phyloP scores from a whole-genome alignment of 2,329 filamentous ascomycete genomes.

The Fulvia fulva region DNA sequence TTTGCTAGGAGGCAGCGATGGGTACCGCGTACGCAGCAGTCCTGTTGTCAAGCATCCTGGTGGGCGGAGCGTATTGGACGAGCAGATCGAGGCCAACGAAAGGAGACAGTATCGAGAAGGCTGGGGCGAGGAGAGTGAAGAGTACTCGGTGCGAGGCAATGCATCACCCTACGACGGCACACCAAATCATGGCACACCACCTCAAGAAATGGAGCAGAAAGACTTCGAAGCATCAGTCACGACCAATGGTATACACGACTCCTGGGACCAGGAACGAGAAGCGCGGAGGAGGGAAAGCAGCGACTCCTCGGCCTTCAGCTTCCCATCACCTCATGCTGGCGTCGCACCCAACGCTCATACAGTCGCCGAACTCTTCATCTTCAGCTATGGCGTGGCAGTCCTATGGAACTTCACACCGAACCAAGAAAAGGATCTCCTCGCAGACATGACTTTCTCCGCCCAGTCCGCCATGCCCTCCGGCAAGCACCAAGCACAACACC shows the following conservation, averaged over 20 bases:
- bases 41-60: conserved; percentile 90
- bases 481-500: conserved; percentile 14
- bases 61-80: conserved; percentile 85
- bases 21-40: conserved; percentile 82
- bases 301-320: conserved; percentile 38
- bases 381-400: conserved; percentile 93
- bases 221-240: conserved; percentile 6
- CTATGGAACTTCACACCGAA: conserved; percentile 98
- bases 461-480: conserved; percentile 19
- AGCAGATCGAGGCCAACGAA: conserved; percentile 95
- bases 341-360: conserved; percentile 68
- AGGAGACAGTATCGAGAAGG: conserved; percentile 84
- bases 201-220: conserved; percentile 8
- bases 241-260: conserved; percentile 14
- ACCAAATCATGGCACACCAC: conserved; percentile 5
- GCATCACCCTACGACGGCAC: conserved; percentile 16
- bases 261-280: conserved; percentile 19
- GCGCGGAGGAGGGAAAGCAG: conserved; percentile 24
- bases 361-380: conserved; percentile 95
- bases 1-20: conserved; percentile 76
- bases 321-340: conserved; percentile 48
- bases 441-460: conserved; percentile 81
- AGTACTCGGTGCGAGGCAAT: conserved; percentile 40
- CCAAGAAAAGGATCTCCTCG: conserved; percentile 94
- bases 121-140: conserved; percentile 79